Evolutionary conservation across 1,284 basidiomycete species (phyloP).

Genomic region (Sporisorium exsertum): DNA sequence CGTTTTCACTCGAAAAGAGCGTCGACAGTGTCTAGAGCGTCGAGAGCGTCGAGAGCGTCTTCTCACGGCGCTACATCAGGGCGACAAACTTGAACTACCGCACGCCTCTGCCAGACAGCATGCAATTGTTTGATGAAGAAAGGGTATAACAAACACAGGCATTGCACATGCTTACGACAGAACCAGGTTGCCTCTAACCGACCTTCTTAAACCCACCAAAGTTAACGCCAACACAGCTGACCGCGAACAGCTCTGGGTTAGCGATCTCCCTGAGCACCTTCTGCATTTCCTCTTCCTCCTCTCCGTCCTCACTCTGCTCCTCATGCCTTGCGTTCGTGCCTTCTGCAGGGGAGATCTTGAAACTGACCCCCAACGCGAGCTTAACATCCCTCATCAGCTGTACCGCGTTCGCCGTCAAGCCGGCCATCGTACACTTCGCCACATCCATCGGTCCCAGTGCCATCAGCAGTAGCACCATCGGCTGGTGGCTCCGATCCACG

Average conservation of each 20-base stretch:
- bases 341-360: slow-evolving; percentile 70
- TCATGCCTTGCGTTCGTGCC: slow-evolving; percentile 8
- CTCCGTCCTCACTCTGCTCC: slow-evolving; percentile 25
- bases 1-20: no score
- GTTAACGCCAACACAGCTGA: slow-evolving; percentile 63
- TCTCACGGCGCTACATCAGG: no score
- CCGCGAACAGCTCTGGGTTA: slow-evolving; percentile 37
- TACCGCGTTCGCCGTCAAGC: slow-evolving; percentile 80
- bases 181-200: slow-evolving; percentile 13
- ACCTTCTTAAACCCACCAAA: slow-evolving; percentile 61
- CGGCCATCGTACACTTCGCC: slow-evolving; percentile 85
- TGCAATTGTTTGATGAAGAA: no score
- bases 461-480: slow-evolving; percentile 89
- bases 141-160: no score
- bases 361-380: slow-evolving; percentile 79
- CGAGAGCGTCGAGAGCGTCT: no score
- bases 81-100: no score
- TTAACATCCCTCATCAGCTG: slow-evolving; percentile 89
- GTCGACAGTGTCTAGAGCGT: no score
- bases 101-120: no score
- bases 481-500: slow-evolving; percentile 89
- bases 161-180: not conserved
- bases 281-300: slow-evolving; percentile 26
- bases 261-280: not conserved
- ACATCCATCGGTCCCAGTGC: slow-evolving; percentile 95